A percentile compares a stretch with the other conserved stretches of the same genome.
Evolutionary conservation across 176 grass and related monocot genomes (phyloP).

Genomic region (Zea mays): DNA sequence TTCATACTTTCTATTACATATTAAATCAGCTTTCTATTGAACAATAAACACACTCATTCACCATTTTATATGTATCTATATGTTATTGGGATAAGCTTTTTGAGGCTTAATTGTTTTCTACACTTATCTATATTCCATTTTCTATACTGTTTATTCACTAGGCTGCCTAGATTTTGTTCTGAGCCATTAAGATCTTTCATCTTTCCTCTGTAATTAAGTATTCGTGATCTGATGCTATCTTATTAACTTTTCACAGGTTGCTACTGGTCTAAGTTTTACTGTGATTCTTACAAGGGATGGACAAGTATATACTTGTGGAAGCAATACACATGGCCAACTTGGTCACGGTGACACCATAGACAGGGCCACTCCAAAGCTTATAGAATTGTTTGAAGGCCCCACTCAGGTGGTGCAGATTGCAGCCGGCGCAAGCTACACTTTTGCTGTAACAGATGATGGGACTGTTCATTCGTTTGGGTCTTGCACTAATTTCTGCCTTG

Average conservation of each 20-base stretch:
- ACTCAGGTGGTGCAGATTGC: slow-evolving; percentile 77
- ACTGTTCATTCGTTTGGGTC: slow-evolving; percentile 89
- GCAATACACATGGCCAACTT: slow-evolving; percentile 95
- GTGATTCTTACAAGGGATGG: slow-evolving; percentile 74
- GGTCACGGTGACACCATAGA: slow-evolving; percentile 90
- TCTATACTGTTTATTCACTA: slow-evolving; percentile 11
- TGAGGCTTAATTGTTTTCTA: too few relatives aligned
- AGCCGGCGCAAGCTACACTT: slow-evolving; percentile 89
- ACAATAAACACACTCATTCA: background rate
- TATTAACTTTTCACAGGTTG: slow-evolving; percentile 53
- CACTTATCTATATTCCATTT: background rate
- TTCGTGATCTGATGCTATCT: slow-evolving; percentile 16
- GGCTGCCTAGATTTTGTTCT: slow-evolving; percentile 1
- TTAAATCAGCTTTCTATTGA: background rate
- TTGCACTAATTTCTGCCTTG: slow-evolving; percentile 92
- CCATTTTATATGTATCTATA: background rate
- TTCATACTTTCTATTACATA: background rate
- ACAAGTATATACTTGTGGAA: slow-evolving; percentile 84
- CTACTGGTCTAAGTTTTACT: slow-evolving; percentile 90
- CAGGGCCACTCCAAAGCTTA: slow-evolving; percentile 61
- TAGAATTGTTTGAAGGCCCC: slow-evolving; percentile 61
- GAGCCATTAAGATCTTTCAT: slow-evolving; percentile 5
- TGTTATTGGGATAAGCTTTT: background rate
- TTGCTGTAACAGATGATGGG: slow-evolving; percentile 89
- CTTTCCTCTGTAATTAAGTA: slow-evolving; percentile 8